Percentiles rank a stretch among this genome's conserved stretches.
Conservation (phyloP, 257 asterid genomes). For the Petunia axillaris region DNA sequence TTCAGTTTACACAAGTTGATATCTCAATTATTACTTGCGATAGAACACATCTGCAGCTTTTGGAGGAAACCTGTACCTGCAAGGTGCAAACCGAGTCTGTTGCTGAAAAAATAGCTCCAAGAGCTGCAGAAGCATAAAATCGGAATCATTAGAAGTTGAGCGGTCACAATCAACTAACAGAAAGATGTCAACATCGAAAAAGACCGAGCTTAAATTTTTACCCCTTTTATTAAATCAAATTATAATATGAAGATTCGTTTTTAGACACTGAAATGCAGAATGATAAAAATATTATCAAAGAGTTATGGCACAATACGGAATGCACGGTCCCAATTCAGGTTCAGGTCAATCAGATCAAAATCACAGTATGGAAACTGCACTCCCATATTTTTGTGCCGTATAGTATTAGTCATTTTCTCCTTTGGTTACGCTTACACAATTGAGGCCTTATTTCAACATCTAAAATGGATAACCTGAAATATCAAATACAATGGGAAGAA, state of each 20-base stretch:
- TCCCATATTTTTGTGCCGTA: neutral
- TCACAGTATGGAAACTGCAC: too few species aligned
- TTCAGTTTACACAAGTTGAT: neutral
- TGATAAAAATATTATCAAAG: neutral
- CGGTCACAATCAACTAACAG: neutral
- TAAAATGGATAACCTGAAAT: neutral
- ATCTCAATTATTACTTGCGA: neutral
- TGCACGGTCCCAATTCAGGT: neutral
- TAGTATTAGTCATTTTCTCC: neutral
- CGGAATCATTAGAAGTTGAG: neutral
- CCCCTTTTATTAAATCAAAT: neutral
- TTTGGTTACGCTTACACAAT: neutral
- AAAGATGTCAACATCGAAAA: neutral
- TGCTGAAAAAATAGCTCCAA: conserved; percentile 86
- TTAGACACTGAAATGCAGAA: neutral
- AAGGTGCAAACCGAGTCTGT: conserved; percentile 88
- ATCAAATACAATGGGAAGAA: conserved; percentile 9
- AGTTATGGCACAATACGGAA: neutral
- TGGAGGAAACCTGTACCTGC: conserved; percentile 49
- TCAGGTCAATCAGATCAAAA: too few species aligned
- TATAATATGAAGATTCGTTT: neutral
- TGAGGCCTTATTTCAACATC: neutral
- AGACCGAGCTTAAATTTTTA: neutral
- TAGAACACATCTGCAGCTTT: neutral
- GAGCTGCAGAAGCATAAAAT: conserved; percentile 42